phyloP scores from a whole-genome alignment of 208 protist species.

The Trypanosoma congolense region DNA sequence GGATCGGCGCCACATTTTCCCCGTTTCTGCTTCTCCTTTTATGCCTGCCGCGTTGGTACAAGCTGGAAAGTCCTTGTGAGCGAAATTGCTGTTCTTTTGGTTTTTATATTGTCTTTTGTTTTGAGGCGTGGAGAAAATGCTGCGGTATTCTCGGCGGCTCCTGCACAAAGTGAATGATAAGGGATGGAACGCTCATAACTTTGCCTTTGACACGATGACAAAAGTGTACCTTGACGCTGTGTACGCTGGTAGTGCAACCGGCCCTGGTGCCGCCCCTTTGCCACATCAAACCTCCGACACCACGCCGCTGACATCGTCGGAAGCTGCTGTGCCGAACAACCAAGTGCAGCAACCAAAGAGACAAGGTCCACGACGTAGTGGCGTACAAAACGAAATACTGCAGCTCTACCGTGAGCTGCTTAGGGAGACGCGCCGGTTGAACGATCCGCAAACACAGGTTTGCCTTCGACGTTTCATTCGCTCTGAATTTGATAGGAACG shows the following conservation, averaged over 20 bases:
- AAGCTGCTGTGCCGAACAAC: too few species aligned
- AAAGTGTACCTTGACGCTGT: slow-evolving; percentile 69
- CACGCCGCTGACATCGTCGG: not conserved
- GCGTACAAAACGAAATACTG: slow-evolving; percentile 75
- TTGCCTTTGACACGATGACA: slow-evolving; percentile 68
- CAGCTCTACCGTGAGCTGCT: slow-evolving; percentile 63
- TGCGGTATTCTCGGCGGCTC: slow-evolving; percentile 10
- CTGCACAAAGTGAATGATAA: slow-evolving; percentile 45
- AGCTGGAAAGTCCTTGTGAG: too few species aligned
- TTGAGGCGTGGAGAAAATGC: slow-evolving; percentile 20
- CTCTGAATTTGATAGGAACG: slow-evolving; percentile 63
- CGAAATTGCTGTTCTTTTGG: too few species aligned
- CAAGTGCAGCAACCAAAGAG: not conserved
- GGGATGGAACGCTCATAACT: slow-evolving; percentile 43
- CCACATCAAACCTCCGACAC: slow-evolving; percentile 15
- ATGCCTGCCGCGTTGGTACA: too few species aligned
- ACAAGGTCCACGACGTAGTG: slow-evolving; percentile 45
- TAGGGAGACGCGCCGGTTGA: slow-evolving; percentile 46
- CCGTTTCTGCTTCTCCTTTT: too few species aligned
- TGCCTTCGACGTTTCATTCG: slow-evolving; percentile 58
- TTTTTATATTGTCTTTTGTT: too few species aligned
- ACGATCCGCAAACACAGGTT: slow-evolving; percentile 47
- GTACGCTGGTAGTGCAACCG: slow-evolving; percentile 28
- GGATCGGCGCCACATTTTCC: too few species aligned
- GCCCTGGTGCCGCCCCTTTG: slow-evolving; percentile 35